phyloP scores from a whole-genome alignment of 2,329 filamentous ascomycete species.

The Botrytis fabae region DNA sequence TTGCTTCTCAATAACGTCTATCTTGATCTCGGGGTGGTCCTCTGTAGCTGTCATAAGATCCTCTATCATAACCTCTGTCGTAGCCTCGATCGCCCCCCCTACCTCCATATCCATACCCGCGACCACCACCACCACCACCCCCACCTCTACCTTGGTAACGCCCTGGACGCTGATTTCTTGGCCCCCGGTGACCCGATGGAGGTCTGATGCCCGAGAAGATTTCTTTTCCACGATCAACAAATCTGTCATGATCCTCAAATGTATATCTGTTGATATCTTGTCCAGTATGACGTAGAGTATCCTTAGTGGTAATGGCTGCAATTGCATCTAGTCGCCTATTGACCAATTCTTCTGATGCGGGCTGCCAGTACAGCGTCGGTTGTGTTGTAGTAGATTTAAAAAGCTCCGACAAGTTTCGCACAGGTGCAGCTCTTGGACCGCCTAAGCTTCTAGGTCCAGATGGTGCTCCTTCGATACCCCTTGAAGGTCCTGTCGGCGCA shows the following conservation, averaged over 20 bases:
- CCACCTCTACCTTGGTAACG: neutral
- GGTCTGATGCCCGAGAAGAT: slow-evolving; percentile 65
- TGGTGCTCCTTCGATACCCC: slow-evolving; percentile 38
- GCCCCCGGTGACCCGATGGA: slow-evolving; percentile 47
- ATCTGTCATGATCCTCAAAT: slow-evolving; percentile 64
- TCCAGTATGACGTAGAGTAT: slow-evolving; percentile 44
- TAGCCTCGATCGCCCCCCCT: slow-evolving; percentile 18
- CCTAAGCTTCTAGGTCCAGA: slow-evolving; percentile 35
- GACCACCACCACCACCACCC: slow-evolving; percentile 3
- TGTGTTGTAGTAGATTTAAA: slow-evolving; percentile 62
- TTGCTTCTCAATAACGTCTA: slow-evolving; percentile 18
- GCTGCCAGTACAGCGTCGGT: slow-evolving; percentile 63
- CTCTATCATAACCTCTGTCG: slow-evolving; percentile 21
- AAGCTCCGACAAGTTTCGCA: slow-evolving; percentile 50
- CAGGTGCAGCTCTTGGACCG: slow-evolving; percentile 32
- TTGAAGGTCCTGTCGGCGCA: slow-evolving; percentile 37
- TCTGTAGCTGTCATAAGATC: slow-evolving; percentile 17
- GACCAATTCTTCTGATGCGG: slow-evolving; percentile 65
- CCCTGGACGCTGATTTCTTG: slow-evolving; percentile 10
- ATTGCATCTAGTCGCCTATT: slow-evolving; percentile 64
- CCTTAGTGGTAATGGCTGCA: slow-evolving; percentile 45
- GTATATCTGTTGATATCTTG: slow-evolving; percentile 62
- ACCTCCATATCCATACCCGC: slow-evolving; percentile 15
- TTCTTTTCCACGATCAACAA: slow-evolving; percentile 73
- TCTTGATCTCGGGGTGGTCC: slow-evolving; percentile 20